A percentile compares a stretch with the other conserved stretches of the same genome.
phyloP scores from a whole-genome alignment of 2,329 filamentous ascomycete genomes.

The Aspergillaceae sp. region DNA sequence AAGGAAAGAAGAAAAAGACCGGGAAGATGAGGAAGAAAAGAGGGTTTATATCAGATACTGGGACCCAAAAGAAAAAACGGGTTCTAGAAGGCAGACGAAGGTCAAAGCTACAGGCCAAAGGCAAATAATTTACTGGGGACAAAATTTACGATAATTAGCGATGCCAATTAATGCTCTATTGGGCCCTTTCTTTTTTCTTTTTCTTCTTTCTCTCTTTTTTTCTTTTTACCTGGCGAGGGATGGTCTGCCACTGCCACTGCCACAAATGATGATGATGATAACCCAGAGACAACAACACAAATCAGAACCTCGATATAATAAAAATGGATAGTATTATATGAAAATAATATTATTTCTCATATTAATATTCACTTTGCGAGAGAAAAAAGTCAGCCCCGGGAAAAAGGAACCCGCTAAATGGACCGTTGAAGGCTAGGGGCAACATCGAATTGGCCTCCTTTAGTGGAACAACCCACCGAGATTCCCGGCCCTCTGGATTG shows the following conservation, averaged over 20 bases:
- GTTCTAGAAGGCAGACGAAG: background rate
- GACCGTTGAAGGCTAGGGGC: background rate
- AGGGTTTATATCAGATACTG: background rate
- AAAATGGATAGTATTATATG: too few species aligned
- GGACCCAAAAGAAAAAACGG: background rate
- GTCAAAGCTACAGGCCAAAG: background rate
- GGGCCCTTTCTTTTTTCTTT: too few species aligned
- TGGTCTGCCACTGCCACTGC: too few species aligned
- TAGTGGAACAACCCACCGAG: background rate
- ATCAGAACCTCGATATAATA: background rate
- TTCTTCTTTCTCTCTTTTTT: too few species aligned
- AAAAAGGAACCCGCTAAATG: background rate
- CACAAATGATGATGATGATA: too few species aligned
- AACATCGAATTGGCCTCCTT: background rate
- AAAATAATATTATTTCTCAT: too few species aligned
- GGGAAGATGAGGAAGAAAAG: background rate
- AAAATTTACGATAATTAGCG: too few species aligned
- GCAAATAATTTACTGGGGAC: background rate
- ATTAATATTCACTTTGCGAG: background rate
- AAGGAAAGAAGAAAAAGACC: background rate
- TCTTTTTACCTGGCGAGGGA: too few species aligned
- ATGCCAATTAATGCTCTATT: background rate
- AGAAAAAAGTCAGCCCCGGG: background rate
- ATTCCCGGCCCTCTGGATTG: background rate
- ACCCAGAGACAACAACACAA: background rate